Evolutionary conservation across 148 eudicot genomes (phyloP).

Genomic region (Linanthus parryae): DNA sequence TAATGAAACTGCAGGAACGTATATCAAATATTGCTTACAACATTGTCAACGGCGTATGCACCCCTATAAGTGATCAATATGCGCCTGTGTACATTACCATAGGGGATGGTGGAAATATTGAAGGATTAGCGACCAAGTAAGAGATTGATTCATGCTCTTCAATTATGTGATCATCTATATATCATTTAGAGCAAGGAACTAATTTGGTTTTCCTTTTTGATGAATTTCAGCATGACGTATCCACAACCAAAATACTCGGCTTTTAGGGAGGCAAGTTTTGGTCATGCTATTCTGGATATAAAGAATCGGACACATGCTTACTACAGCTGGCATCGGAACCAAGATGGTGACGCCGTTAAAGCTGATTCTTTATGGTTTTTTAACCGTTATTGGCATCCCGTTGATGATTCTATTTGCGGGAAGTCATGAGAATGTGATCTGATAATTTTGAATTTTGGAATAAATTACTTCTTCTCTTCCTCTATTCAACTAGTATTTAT

Average conservation of each 20-base stretch:
- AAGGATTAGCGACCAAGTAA: conserved; percentile 21
- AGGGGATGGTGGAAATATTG: conserved; percentile 27
- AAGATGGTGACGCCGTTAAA: conserved; percentile 64
- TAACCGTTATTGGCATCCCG: conserved; percentile 58
- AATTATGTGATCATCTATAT: no score
- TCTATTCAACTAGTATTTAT: no score
- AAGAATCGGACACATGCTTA: conserved; percentile 79
- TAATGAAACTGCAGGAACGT: no score
- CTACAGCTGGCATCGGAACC: conserved; percentile 76
- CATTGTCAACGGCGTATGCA: conserved; percentile 14
- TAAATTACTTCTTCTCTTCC: no score
- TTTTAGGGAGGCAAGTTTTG: conserved; percentile 79
- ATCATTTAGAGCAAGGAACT: no score
- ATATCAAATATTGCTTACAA: conserved; percentile 26
- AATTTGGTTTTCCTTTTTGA: no score
- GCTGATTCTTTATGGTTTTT: conserved; percentile 67
- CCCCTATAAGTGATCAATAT: conserved; percentile 12
- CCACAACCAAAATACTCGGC: conserved; percentile 88
- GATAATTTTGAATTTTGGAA: no score
- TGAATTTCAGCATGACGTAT: conserved; percentile 85
- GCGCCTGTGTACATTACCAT: conserved; percentile 25
- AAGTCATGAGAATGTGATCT: no score
- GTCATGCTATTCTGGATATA: conserved; percentile 63
- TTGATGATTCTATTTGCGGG: conserved; percentile 56
- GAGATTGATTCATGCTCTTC: no score